phyloP scores from a whole-genome alignment of 2,329 filamentous ascomycete species.

The Cryoendolithus antarcticus region DNA sequence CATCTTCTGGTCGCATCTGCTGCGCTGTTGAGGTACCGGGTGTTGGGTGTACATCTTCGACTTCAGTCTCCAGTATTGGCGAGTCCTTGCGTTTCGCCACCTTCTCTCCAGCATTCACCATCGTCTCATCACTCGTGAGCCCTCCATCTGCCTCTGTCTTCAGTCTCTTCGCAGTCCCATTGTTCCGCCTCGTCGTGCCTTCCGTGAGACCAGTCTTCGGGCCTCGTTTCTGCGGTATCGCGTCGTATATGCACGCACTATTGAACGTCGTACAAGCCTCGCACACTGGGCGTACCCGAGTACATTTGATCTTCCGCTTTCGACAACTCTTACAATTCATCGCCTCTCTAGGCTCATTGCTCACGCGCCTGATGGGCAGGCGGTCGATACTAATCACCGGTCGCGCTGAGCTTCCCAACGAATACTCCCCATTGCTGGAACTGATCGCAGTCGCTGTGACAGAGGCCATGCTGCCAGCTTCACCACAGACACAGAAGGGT shows the following conservation, averaged over 20 bases:
- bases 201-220: slow-evolving; percentile 85
- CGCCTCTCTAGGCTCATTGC: slow-evolving; percentile 68
- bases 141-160: slow-evolving; percentile 34
- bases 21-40: no score
- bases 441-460: no score
- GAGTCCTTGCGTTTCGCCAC: no score
- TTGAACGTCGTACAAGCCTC: slow-evolving; percentile 85
- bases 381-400: slow-evolving; percentile 73
- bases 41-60: no score
- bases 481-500: no score
- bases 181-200: slow-evolving; percentile 70
- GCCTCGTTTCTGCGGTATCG: slow-evolving; percentile 77
- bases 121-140: no score
- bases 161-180: slow-evolving; percentile 69
- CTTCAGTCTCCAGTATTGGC: no score
- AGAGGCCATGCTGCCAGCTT: no score
- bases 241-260: slow-evolving; percentile 79
- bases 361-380: slow-evolving; percentile 56
- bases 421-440: no score
- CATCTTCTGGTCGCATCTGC: no score
- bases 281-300: slow-evolving; percentile 69
- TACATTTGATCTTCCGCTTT: slow-evolving; percentile 94
- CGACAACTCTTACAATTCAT: slow-evolving; percentile 96
- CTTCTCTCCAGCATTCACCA: no score
- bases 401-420: slow-evolving; percentile 30